Conservation (phyloP, 352 stramenopile genomes). For the Globisporangium yorkense region DNA sequence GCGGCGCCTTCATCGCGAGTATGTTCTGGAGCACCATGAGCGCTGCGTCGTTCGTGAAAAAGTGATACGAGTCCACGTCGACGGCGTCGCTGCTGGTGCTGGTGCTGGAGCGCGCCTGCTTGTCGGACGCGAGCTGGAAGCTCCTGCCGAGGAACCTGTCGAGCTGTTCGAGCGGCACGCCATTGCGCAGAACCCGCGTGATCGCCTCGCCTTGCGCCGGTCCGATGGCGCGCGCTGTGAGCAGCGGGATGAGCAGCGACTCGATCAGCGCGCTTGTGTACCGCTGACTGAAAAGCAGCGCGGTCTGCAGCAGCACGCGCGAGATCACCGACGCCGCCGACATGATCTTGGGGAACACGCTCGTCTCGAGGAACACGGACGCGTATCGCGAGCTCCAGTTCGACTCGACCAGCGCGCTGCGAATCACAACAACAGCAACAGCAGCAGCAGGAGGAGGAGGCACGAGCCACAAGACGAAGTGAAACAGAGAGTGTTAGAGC, state of each 20-base stretch:
- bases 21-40: constrained; percentile 74
- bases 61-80: constrained; percentile 10
- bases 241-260: constrained; percentile 47
- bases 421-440: not conserved
- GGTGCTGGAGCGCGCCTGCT: not conserved
- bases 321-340: constrained; percentile 61
- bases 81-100: constrained; percentile 2
- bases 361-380: constrained; percentile 46
- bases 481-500: not conserved
- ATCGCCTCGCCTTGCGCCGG: constrained; percentile 61
- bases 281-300: constrained; percentile 40
- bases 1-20: constrained; percentile 46
- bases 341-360: constrained; percentile 50
- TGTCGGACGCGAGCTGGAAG: constrained; percentile 2
- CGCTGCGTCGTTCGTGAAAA: constrained; percentile 58
- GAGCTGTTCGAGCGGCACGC: constrained; percentile 38
- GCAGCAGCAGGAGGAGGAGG: not conserved
- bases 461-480: not conserved
- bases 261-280: constrained; percentile 41
- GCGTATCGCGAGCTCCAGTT: constrained; percentile 74
- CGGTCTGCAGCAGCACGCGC: constrained; percentile 59
- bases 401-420: constrained; percentile 46
- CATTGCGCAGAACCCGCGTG: constrained; percentile 54
- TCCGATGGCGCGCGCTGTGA: constrained; percentile 28
- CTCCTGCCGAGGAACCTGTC: constrained; percentile 39